These are phyloP conservation scores for Marchantia polymorpha DNA, from an alignment of 225 moss, liverwort and hornwort species.

Conservation along the genomic window DNA sequence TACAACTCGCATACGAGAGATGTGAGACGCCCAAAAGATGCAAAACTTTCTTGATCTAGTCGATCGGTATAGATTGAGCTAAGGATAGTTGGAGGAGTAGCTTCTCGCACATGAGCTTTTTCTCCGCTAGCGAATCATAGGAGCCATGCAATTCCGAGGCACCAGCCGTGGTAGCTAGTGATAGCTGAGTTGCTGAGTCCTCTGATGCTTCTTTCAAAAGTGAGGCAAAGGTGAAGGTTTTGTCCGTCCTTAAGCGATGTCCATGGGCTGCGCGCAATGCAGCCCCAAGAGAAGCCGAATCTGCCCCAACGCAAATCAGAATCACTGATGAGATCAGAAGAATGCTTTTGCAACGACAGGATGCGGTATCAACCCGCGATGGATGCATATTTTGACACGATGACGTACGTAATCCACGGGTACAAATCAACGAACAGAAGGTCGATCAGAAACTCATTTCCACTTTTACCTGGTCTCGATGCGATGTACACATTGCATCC, in stretches of 20 bases:
- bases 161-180: constrained; percentile 29
- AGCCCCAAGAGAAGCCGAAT: constrained; percentile 90
- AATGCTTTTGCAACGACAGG: background rate
- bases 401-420: background rate
- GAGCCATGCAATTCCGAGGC: constrained; percentile 10
- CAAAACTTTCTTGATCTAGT: background rate
- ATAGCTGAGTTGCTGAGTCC: constrained; percentile 32
- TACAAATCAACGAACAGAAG: background rate
- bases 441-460: too few relatives aligned
- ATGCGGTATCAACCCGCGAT: background rate
- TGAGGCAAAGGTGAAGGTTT: constrained; percentile 29
- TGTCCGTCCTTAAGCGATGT: constrained; percentile 25
- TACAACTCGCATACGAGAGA: background rate
- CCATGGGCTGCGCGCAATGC: constrained; percentile 93
- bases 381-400: background rate
- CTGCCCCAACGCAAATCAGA: constrained; percentile 37
- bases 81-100: constrained; percentile 2
- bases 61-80: background rate
- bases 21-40: background rate
- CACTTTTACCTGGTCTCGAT: constrained; percentile 59
- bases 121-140: constrained; percentile 23
- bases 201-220: constrained; percentile 31
- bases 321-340: background rate
- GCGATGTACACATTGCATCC: constrained; percentile 80
- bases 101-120: constrained; percentile 22